Conservation (phyloP, 441 rosid genomes). For the Gossypium laxum region DNA sequence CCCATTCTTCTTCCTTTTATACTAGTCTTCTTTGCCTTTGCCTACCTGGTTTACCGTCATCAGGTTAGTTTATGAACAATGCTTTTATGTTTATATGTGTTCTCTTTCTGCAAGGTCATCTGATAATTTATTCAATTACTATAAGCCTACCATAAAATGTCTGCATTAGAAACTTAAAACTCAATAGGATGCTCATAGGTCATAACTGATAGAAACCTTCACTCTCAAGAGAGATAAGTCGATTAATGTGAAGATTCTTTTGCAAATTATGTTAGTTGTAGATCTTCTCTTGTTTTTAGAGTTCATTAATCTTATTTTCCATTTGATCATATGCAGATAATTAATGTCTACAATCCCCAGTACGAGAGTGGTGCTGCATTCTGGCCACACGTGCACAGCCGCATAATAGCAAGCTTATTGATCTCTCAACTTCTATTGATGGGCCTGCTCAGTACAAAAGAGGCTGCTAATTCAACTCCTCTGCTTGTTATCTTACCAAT, state of each 20-base stretch:
- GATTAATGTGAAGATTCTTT: background rate
- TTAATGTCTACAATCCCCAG: conserved; percentile 76
- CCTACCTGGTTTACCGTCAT: conserved; percentile 86
- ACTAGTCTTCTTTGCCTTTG: conserved; percentile 74
- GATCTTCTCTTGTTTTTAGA: background rate
- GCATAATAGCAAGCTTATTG: conserved; percentile 71
- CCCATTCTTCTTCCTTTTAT: conserved; percentile 95
- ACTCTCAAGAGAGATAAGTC: background rate
- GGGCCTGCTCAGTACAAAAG: conserved; percentile 83
- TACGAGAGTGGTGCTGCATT: conserved; percentile 95
- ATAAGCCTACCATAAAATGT: background rate
- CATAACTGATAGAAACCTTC: background rate
- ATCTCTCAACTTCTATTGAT: conserved; percentile 73
- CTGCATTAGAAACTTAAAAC: background rate
- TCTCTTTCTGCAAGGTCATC: background rate
- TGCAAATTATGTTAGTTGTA: background rate
- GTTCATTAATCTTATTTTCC: background rate
- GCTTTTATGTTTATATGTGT: background rate
- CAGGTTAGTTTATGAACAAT: conserved; percentile 45
- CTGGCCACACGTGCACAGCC: conserved; percentile 93
- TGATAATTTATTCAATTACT: background rate
- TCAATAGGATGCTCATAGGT: background rate
- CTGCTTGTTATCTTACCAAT: conserved; percentile 67
- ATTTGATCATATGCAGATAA: conserved; percentile 41
- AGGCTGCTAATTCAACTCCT: conserved; percentile 86